A percentile compares a stretch with the other conserved stretches of the same genome.
Evolutionary conservation across 139 green algal species (phyloP).

Genomic region (Limnomonas spitsbergensis): DNA sequence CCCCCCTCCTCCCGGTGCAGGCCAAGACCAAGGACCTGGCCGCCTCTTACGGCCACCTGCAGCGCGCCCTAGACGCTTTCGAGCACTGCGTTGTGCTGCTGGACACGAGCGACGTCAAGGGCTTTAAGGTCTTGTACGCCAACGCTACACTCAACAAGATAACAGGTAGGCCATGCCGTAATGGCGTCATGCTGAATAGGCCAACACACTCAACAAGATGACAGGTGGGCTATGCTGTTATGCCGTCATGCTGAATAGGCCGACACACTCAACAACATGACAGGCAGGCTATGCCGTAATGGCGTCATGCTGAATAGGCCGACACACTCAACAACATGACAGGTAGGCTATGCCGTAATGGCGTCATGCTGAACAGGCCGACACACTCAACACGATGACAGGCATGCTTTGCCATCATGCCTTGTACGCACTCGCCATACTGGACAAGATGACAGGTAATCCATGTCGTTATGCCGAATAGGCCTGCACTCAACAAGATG

Average conservation of each 20-base stretch:
- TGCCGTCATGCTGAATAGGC: background rate
- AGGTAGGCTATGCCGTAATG: conserved; percentile 16
- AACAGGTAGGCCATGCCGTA: conserved; percentile 23
- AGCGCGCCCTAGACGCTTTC: conserved; percentile 45
- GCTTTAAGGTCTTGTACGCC: conserved; percentile 32
- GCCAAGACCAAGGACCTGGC: conserved; percentile 27
- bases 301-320: background rate
- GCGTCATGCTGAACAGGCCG: too few species aligned
- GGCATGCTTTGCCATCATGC: conserved; percentile 31
- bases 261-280: conserved; percentile 21
- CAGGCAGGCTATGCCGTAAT: conserved; percentile 18
- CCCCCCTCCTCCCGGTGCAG: background rate
- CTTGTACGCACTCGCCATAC: conserved; percentile 29
- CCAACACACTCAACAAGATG: conserved; percentile 19
- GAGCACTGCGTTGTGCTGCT: conserved; percentile 47
- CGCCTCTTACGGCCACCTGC: conserved; percentile 30
- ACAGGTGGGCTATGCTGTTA: conserved; percentile 22
- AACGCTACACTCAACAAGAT: conserved; percentile 30
- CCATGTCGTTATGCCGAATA: background rate
- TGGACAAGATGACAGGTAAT: conserved; percentile 32
- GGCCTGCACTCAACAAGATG: conserved; percentile 20
- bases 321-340: conserved; percentile 23
- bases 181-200: background rate
- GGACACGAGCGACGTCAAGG: conserved; percentile 22
- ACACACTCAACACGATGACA: too few species aligned